Base-by-base conservation (phyloP, 1,139 yeast species). In the Hemisphaericaspora subhashii region DNA sequence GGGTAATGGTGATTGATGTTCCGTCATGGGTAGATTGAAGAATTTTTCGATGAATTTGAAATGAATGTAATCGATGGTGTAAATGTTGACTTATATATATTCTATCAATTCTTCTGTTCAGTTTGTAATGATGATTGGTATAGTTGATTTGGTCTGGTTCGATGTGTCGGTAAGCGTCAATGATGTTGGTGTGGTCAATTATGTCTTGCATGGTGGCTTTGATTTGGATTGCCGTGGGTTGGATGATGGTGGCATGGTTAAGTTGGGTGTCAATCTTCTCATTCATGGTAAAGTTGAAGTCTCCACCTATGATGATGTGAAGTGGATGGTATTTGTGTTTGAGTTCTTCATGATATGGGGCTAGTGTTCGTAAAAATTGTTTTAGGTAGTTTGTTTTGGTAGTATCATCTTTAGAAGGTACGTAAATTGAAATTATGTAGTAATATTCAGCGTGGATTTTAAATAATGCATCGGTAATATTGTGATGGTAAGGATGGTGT, bases 251-350 rank as follows among this genome's bases (percentile, higher is more conserved):
- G n/a, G 20, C 7, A 5, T 14, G 13, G 6, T n/a, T 8, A 9
- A 16, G 12, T 3, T 21, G 23, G 5, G 17, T 27, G 11, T 27
- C 32, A 3, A 29, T 29, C 3, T 11, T 4, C 11, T 18, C 32
- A 17, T 17, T 23, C 32, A 29, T 29, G 1, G 32, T 29, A 10
- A 29, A 29, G 7, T 29, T 29, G 23, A 29, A 29, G 15, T 29
- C 32, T 11, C 32, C 35, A 24, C 33, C 24, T 24, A 34, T 35
- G 25, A 48, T 52, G 23, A 21, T 21, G 4, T 21, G 23, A 11
- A 21, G 23, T 9, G 8, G 23, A 9, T 21, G 23, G 11, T 21
- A 4, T 11, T 21, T 21, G 8, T 21, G 23, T 21, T 21, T 9
- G 11, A 21, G 11, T 21, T 9, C 11, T 11, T 21, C 23, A 21